phyloP scores from a whole-genome alignment of 257 asterid genomes.

The Hygrophila difformis region DNA sequence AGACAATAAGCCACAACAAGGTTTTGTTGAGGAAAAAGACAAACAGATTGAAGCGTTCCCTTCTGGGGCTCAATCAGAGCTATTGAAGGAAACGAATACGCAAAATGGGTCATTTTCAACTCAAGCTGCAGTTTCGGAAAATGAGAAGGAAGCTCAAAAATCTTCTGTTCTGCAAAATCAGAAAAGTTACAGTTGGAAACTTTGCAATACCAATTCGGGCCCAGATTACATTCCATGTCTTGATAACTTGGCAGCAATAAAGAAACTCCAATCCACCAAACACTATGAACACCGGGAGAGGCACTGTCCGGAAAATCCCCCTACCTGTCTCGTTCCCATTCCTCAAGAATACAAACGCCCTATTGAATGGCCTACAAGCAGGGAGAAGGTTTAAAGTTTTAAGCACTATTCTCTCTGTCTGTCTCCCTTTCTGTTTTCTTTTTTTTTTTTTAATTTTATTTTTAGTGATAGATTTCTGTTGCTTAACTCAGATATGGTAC shows the following conservation, averaged over 20 bases:
- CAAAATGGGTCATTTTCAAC: slow-evolving; percentile 72
- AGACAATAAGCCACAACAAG: slow-evolving; percentile 30
- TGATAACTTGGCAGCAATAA: slow-evolving; percentile 68
- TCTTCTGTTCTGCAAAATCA: slow-evolving; percentile 31
- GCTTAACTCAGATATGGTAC: slow-evolving; percentile 72
- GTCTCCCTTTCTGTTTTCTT: neutral
- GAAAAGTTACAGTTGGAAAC: slow-evolving; percentile 54
- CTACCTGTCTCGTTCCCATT: slow-evolving; percentile 86
- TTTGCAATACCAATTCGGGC: slow-evolving; percentile 82
- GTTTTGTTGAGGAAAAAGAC: slow-evolving; percentile 37
- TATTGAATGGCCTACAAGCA: slow-evolving; percentile 82
- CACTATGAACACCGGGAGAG: slow-evolving; percentile 97
- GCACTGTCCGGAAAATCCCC: slow-evolving; percentile 86
- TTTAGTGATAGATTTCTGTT: slow-evolving; percentile 6
- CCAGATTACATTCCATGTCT: slow-evolving; percentile 96
- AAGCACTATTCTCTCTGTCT: slow-evolving; percentile 2
- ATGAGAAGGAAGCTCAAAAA: slow-evolving; percentile 67
- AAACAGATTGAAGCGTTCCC: slow-evolving; percentile 45
- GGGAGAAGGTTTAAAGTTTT: slow-evolving; percentile 61
- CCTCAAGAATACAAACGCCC: slow-evolving; percentile 78
- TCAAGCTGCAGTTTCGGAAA: slow-evolving; percentile 76
- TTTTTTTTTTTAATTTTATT: slow-evolving; percentile 3
- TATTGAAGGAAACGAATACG: slow-evolving; percentile 58
- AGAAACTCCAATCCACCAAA: slow-evolving; percentile 57
- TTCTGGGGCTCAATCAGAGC: slow-evolving; percentile 77